Conservation (phyloP, 179 eudicot species). For the Spinacia oleracea region DNA sequence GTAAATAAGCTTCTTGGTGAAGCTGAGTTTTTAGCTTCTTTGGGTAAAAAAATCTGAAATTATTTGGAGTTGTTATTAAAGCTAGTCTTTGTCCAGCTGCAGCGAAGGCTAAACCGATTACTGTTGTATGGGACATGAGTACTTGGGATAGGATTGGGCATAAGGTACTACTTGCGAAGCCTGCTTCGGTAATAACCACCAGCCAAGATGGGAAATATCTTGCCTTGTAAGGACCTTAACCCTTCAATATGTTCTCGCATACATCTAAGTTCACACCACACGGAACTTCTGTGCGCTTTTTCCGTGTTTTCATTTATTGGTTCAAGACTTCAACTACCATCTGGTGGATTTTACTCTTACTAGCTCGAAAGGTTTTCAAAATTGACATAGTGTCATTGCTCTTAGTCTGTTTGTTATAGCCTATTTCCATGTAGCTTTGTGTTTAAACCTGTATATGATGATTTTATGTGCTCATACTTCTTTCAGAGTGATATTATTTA, state of each 20-base stretch:
- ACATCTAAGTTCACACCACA: not conserved
- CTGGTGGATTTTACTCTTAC: not conserved
- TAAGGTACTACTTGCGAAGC: constrained; percentile 69
- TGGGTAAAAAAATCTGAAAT: not conserved
- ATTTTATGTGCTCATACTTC: not conserved
- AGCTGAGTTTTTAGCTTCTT: not conserved
- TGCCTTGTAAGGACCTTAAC: constrained; percentile 64
- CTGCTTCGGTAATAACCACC: constrained; percentile 73
- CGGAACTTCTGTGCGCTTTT: not conserved
- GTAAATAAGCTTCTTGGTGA: constrained; percentile 35
- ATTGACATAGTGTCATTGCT: too few relatives aligned
- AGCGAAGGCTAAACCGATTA: constrained; percentile 62
- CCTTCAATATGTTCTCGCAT: constrained; percentile 9
- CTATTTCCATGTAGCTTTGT: not conserved
- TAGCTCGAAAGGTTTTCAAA: not conserved
- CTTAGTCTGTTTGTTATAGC: not conserved
- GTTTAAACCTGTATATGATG: not conserved
- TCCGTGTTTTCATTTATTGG: not conserved
- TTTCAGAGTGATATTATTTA: not conserved
- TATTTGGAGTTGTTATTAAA: not conserved
- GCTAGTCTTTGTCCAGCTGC: constrained; percentile 9
- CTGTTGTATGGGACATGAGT: constrained; percentile 92
- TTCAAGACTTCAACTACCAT: too few relatives aligned
- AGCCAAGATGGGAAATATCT: constrained; percentile 96
- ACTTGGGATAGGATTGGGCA: constrained; percentile 90